Conservation (phyloP, 345 rosid genomes). For the Raphanus sativus region DNA sequence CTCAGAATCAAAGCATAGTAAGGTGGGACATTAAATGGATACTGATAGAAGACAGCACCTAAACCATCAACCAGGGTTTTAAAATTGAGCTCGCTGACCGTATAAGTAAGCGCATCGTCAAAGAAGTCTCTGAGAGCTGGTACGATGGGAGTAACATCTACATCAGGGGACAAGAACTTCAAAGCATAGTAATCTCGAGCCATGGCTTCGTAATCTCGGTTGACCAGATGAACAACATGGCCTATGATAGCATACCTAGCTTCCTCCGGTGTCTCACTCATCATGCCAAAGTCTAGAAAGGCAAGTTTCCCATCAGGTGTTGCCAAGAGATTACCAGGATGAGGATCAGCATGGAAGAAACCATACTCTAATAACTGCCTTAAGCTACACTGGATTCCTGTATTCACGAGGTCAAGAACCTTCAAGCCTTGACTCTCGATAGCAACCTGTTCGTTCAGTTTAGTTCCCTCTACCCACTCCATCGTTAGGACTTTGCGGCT, state of each 20-base stretch:
- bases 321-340: conserved; percentile 97
- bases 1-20: conserved; percentile 91
- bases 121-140: conserved; percentile 90
- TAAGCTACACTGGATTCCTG: conserved; percentile 95
- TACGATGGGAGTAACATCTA: conserved; percentile 87
- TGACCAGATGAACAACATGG: conserved; percentile 89
- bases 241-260: conserved; percentile 95
- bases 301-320: conserved; percentile 98
- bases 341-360: conserved; percentile 97
- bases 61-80: conserved; percentile 89
- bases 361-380: conserved; percentile 96
- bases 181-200: conserved; percentile 91
- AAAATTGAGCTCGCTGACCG: conserved; percentile 93
- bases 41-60: conserved; percentile 85
- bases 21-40: conserved; percentile 89
- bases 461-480: conserved; percentile 99
- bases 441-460: conserved; percentile 80
- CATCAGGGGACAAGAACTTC: conserved; percentile 79
- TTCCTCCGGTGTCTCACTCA: conserved; percentile 98
- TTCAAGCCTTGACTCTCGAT: conserved; percentile 92
- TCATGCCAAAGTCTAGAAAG: conserved; percentile 97
- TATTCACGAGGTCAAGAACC: conserved; percentile 89
- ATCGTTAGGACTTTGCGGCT: conserved; percentile 85
- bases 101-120: conserved; percentile 87
- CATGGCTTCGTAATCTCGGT: conserved; percentile 98